Percentiles rank a stretch among this genome's conserved stretches.
phyloP scores from a whole-genome alignment of 371 early-diverging fungal genomes.

The Mortierella sp. region DNA sequence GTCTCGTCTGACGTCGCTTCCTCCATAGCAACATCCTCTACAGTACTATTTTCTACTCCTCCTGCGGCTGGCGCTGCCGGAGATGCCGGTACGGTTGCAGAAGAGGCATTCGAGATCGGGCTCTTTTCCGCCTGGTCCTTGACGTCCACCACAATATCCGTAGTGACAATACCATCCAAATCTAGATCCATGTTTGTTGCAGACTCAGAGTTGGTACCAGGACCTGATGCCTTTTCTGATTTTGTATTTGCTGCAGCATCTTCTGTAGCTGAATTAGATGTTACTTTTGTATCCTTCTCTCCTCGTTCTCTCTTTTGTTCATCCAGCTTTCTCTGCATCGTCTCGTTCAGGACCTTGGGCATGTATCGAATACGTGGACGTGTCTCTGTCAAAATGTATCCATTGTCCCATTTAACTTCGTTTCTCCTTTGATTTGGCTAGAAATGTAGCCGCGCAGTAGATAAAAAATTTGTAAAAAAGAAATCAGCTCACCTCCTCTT shows the following conservation, averaged over 20 bases:
- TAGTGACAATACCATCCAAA: conserved; percentile 10
- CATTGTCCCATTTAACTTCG: conserved; percentile 27
- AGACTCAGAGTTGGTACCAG: not conserved
- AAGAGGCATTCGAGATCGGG: conserved; percentile 1
- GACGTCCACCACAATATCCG: conserved; percentile 13
- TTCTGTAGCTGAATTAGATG: not conserved
- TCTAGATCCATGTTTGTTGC: conserved; percentile 19
- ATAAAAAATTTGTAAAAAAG: too few relatives aligned
- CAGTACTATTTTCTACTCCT: not conserved
- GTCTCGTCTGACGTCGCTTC: not conserved
- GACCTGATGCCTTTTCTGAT: not conserved
- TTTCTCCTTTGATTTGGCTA: conserved; percentile 1
- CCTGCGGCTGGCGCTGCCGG: not conserved
- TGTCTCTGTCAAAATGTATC: conserved; percentile 46
- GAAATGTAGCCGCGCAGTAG: not conserved
- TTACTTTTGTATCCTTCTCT: not conserved
- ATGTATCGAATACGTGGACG: conserved; percentile 42
- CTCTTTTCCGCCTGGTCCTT: conserved; percentile 3
- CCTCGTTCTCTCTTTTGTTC: conserved; percentile 10
- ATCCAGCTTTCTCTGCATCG: conserved; percentile 21
- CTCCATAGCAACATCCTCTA: conserved; percentile 6
- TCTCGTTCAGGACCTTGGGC: conserved; percentile 48
- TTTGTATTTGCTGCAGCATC: not conserved
- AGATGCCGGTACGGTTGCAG: not conserved
- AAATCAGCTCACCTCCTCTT: too few relatives aligned